A percentile compares a stretch with the other conserved stretches of the same genome.
phyloP scores from a whole-genome alignment of 2,329 filamentous ascomycete species.

The Plectosphaerella sp. region DNA sequence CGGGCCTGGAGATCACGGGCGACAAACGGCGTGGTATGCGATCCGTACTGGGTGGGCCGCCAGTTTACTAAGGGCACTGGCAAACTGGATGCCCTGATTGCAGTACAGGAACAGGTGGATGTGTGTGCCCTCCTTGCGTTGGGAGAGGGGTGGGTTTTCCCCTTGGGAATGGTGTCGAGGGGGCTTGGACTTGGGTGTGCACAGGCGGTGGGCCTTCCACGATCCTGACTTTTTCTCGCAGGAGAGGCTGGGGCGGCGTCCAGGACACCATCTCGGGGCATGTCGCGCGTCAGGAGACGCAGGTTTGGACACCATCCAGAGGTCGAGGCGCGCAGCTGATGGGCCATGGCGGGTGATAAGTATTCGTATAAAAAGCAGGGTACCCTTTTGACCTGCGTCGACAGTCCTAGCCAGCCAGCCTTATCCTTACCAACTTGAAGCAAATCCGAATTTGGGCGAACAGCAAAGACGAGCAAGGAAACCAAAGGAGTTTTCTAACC shows the following conservation, averaged over 20 bases:
- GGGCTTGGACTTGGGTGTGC: too few species aligned
- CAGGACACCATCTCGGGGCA: background rate
- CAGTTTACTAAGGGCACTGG: too few species aligned
- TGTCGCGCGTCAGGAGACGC: background rate
- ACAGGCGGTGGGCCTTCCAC: too few species aligned
- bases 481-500: too few species aligned
- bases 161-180: too few species aligned
- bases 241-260: too few species aligned
- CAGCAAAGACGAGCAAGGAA: background rate
- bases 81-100: too few species aligned
- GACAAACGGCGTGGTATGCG: background rate
- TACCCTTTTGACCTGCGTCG: background rate
- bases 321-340: background rate
- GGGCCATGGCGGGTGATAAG: background rate
- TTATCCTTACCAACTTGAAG: background rate
- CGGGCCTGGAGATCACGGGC: constrained; percentile 1
- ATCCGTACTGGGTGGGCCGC: constrained; percentile 1
- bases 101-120: too few species aligned
- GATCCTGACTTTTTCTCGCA: too few species aligned
- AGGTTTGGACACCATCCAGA: background rate
- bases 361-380: background rate
- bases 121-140: background rate
- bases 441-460: background rate
- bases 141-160: background rate
- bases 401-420: background rate